A percentile compares a stretch with the other conserved stretches of the same genome.
These are phyloP conservation scores for Clarireedia homoeocarpa DNA, from an alignment of 2,329 filamentous ascomycete species.

Conservation along the genomic window DNA sequence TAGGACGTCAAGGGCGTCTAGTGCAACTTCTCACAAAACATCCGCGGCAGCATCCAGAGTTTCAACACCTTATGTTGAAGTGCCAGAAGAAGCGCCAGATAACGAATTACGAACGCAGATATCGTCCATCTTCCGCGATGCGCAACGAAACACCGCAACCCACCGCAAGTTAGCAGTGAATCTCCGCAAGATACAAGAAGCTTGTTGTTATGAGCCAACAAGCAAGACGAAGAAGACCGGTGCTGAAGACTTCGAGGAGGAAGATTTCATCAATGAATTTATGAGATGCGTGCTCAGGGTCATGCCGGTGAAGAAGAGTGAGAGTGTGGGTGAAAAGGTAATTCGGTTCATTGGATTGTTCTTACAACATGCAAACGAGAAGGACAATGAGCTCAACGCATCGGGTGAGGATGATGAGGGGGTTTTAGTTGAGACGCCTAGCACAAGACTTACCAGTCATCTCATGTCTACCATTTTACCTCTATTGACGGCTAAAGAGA, in stretches of 20 bases:
- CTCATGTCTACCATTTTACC: conserved; percentile 68
- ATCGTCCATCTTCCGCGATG: conserved; percentile 66
- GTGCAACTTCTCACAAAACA: conserved; percentile 34
- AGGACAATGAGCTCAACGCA: conserved; percentile 58
- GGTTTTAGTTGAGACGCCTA: conserved; percentile 74
- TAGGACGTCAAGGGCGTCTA: conserved; percentile 33
- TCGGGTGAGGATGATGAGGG: conserved; percentile 61
- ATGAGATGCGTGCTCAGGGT: conserved; percentile 73
- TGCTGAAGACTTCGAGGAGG: conserved; percentile 67
- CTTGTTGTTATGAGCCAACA: conserved; percentile 61
- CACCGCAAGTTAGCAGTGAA: conserved; percentile 86
- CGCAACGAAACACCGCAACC: conserved; percentile 81
- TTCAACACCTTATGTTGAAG: conserved; percentile 31
- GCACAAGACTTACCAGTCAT: conserved; percentile 65
- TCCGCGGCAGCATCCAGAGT: conserved; percentile 33
- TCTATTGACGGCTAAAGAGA: conserved; percentile 81
- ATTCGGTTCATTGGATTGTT: conserved; percentile 86
- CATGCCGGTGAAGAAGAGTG: conserved; percentile 85
- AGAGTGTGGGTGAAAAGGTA: conserved; percentile 76
- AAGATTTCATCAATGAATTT: conserved; percentile 82
- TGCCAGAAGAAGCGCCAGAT: conserved; percentile 65
- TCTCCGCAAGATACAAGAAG: conserved; percentile 83
- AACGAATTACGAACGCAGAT: conserved; percentile 68
- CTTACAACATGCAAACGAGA: conserved; percentile 62
- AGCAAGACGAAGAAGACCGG: conserved; percentile 43